These are phyloP conservation scores for Naegleria fowleri DNA, from an alignment of 208 protist genomes.

Conservation along the genomic window DNA sequence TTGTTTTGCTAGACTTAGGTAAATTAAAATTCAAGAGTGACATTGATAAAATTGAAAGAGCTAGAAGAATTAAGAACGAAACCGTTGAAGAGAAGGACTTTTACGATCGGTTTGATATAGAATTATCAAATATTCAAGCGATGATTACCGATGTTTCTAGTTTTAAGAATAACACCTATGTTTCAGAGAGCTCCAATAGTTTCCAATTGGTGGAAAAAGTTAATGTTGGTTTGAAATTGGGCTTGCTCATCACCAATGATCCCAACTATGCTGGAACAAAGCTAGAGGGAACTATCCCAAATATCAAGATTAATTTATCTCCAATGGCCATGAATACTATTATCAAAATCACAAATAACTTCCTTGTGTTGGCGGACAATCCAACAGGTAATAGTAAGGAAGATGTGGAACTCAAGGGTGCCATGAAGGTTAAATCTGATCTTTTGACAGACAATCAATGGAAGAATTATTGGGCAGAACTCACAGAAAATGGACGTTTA, in stretches of 20 bases:
- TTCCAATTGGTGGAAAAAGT: neutral
- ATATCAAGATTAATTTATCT: neutral
- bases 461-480: neutral
- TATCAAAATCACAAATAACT: neutral
- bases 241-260: neutral
- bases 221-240: neutral
- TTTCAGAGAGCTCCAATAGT: neutral
- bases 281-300: neutral
- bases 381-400: neutral
- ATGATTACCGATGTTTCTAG: neutral
- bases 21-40: neutral
- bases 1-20: conserved; percentile 15
- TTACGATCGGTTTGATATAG: conserved; percentile 15
- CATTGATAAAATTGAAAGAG: neutral
- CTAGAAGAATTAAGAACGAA: neutral
- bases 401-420: neutral
- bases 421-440: neutral
- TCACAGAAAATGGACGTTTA: neutral
- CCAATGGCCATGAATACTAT: neutral
- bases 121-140: neutral
- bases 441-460: neutral
- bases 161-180: neutral
- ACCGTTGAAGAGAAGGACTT: neutral
- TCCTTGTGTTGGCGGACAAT: neutral
- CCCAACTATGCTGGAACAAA: neutral